Conservation (phyloP, 306 rosid genomes). For the barrel medic (Medicago truncatula) region DNA sequence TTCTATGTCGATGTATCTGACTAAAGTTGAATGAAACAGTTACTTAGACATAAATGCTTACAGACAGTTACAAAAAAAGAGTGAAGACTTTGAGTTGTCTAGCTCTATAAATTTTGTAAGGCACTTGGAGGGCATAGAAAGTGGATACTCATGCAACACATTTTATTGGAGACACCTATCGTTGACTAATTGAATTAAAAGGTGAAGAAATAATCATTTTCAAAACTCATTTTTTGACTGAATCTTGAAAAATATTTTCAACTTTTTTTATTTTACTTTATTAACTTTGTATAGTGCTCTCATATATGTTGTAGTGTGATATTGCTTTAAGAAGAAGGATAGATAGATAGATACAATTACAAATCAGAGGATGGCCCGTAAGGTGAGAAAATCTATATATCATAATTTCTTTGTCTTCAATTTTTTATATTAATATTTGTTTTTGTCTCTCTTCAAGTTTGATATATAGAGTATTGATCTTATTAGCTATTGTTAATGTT, state of each 20-base stretch:
- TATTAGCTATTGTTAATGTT: background rate
- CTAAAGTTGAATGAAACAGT: background rate
- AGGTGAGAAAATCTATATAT: background rate
- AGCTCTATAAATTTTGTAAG: background rate
- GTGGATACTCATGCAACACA: constrained; percentile 4
- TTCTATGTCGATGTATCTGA: background rate
- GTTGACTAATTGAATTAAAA: constrained; percentile 7
- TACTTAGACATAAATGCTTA: background rate
- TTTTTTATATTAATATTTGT: background rate
- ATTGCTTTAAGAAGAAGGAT: background rate
- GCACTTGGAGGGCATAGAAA: background rate
- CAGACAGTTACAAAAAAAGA: background rate
- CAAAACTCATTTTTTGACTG: background rate
- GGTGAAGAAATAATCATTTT: constrained; percentile 1
- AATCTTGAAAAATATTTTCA: background rate
- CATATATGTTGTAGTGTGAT: background rate
- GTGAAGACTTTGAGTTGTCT: background rate
- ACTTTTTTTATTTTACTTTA: background rate
- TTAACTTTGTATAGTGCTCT: background rate
- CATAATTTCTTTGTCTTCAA: background rate
- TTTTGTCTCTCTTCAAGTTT: background rate
- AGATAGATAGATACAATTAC: background rate
- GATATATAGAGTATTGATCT: background rate
- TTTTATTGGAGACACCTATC: background rate
- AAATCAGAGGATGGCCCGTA: background rate